Percentiles rank a stretch among this genome's conserved stretches.
Conservation (phyloP, 805 yeast genomes). For the Candida multigemmis region DNA sequence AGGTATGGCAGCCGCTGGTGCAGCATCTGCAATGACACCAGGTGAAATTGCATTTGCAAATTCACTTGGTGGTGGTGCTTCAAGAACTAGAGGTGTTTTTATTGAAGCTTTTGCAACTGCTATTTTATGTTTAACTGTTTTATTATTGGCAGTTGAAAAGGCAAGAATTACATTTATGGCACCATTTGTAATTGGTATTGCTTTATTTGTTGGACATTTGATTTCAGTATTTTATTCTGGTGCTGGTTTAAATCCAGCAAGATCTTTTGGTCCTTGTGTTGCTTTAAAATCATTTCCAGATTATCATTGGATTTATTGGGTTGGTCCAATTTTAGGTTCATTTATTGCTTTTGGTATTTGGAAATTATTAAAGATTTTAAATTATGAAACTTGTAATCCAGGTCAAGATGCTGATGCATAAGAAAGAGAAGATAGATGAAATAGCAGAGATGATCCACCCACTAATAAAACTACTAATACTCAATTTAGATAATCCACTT, state of each 20-base stretch:
- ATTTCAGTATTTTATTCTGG: slow-evolving; percentile 78
- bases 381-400: slow-evolving; percentile 54
- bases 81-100: slow-evolving; percentile 68
- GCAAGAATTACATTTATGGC: slow-evolving; percentile 69
- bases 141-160: slow-evolving; percentile 79
- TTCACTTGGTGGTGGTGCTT: slow-evolving; percentile 61
- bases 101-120: slow-evolving; percentile 77
- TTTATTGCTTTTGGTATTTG: slow-evolving; percentile 58
- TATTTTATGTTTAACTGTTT: slow-evolving; percentile 64
- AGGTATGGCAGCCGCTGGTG: slow-evolving; percentile 91
- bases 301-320: slow-evolving; percentile 91
- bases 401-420: slow-evolving; percentile 54
- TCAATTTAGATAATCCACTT: not conserved
- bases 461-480: not conserved
- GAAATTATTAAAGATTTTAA: slow-evolving; percentile 54
- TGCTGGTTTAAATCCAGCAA: slow-evolving; percentile 89
- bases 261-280: slow-evolving; percentile 77
- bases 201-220: slow-evolving; percentile 76
- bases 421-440: too few species aligned
- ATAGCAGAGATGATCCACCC: too few species aligned
- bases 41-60: slow-evolving; percentile 68
- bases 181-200: slow-evolving; percentile 75
- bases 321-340: slow-evolving; percentile 76
- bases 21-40: slow-evolving; percentile 78
- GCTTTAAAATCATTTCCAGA: slow-evolving; percentile 66